Percentiles rank a stretch among this genome's conserved stretches.
These are phyloP conservation scores for Ilyonectria destructans DNA, from an alignment of 2,329 filamentous ascomycete species.

Conservation along the genomic window DNA sequence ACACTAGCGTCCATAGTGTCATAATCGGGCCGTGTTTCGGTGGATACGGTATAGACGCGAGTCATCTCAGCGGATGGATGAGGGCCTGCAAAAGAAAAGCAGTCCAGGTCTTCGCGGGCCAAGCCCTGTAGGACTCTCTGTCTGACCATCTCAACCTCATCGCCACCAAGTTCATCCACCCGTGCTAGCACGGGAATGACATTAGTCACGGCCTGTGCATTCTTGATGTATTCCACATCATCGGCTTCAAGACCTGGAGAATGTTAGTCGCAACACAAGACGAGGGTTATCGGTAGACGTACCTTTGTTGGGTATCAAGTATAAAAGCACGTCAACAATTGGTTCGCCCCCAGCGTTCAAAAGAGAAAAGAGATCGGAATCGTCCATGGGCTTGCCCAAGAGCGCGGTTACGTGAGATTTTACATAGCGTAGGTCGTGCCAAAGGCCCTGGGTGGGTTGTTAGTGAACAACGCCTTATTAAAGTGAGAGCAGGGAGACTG, in stretches of 20 bases:
- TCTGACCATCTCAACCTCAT: conserved; percentile 74
- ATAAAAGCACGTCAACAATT: conserved; percentile 89
- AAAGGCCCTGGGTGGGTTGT: conserved; percentile 69
- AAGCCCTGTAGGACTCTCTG: conserved; percentile 72
- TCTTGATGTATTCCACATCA: conserved; percentile 81
- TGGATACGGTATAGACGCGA: conserved; percentile 84
- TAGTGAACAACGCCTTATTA: conserved; percentile 48
- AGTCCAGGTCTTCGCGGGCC: conserved; percentile 70
- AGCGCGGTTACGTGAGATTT: conserved; percentile 63
- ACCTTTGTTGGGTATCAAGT: conserved; percentile 81
- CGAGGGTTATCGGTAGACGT: conserved; percentile 49
- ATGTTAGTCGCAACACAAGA: conserved; percentile 22
- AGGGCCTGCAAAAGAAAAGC: conserved; percentile 76
- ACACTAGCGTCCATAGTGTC: conserved; percentile 94
- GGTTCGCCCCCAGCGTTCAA: conserved; percentile 87
- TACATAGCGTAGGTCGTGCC: conserved; percentile 80
- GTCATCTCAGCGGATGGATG: conserved; percentile 49
- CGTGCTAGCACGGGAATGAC: conserved; percentile 87
- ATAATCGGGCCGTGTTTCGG: conserved; percentile 77
- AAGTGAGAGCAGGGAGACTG: conserved; percentile 45
- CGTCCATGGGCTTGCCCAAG: conserved; percentile 71
- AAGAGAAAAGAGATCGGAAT: conserved; percentile 82
- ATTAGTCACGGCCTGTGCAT: conserved; percentile 83
- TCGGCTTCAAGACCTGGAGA: conserved; percentile 50
- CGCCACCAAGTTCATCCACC: conserved; percentile 77